Evolutionary conservation across 2,329 filamentous ascomycete genomes (phyloP), one percentile per base, ranked within the genome.

Genomic region (Penicillium sp.): DNA sequence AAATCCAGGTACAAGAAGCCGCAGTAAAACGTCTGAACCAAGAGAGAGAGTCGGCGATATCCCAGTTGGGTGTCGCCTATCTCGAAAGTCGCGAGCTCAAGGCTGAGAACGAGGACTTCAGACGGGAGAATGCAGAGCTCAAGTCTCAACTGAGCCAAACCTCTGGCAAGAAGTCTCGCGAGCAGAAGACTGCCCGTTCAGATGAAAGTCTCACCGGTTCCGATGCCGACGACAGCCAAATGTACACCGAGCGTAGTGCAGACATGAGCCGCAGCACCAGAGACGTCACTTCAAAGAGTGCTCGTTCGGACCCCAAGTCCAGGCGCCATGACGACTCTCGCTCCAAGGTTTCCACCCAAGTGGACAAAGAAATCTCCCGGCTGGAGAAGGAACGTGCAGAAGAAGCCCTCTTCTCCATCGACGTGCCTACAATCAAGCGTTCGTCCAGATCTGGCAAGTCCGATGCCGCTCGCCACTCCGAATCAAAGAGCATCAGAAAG

Each of bases 11-110:
- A 4, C 74, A 80, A 22, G 82, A 85, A 42, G 79, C 81, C 37
- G 77, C 80, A 5, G 75, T 83, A 54, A 81, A 81, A 64, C 79
- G 80, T 15, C 67, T 85, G 40, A 81, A 75, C 18, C 76, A 80
- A 35, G 84, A 87, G 61, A 78, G 82, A 33, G 83, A 86, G 61
- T 79, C 79, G 53, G 78, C 84, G 35, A 75, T 83, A n/a, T 78
- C 77, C 22, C 83, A 86, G 58, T 71, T 85, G 20, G 81, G 79
- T 8, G 77, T 81, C 22, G 82, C 83, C 1, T 85, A 81, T 62
- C 77, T 82, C 51, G 81, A 79, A 42, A 75, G 75, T 3, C 81
- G 77, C 48, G 75, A 77, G 47, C 65, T 77, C 3, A 77, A 77
- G 55, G 59, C 58, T 6, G 72, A 77, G 27, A 77, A 76, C 49